A percentile compares a stretch with the other conserved stretches of the same genome.
Conservation (phyloP, 306 rosid genomes). For the Arachis stenosperma region DNA sequence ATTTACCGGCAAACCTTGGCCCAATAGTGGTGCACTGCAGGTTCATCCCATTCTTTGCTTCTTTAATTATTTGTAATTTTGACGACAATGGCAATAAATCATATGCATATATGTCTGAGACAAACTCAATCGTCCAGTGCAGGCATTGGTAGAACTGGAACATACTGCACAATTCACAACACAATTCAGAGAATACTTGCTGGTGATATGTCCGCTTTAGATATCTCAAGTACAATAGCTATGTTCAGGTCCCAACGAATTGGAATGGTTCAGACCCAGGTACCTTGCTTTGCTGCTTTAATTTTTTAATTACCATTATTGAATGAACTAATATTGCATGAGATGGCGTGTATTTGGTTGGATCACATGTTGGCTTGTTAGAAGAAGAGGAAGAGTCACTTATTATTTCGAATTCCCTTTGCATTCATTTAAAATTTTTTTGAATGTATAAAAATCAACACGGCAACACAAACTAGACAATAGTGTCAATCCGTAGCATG, state of each 20-base stretch:
- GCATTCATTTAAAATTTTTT: too few relatives aligned
- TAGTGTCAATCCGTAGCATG: too few relatives aligned
- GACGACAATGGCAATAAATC: not conserved
- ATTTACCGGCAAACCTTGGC: slow-evolving; percentile 68
- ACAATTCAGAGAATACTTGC: slow-evolving; percentile 87
- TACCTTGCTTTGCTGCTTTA: slow-evolving; percentile 42
- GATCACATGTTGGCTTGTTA: not conserved
- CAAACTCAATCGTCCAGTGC: slow-evolving; percentile 70
- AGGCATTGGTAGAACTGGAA: slow-evolving; percentile 97
- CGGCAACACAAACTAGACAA: too few relatives aligned
- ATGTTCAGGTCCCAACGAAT: slow-evolving; percentile 85
- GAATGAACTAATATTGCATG: slow-evolving; percentile 29
- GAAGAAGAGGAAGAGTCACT: too few relatives aligned
- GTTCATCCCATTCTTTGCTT: slow-evolving; percentile 51
- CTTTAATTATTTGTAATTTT: slow-evolving; percentile 4
- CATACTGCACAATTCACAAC: slow-evolving; percentile 88
- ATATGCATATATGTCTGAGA: slow-evolving; percentile 51
- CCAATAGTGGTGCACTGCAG: slow-evolving; percentile 96
- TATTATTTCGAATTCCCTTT: too few relatives aligned
- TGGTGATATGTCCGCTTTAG: slow-evolving; percentile 89
- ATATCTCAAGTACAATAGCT: slow-evolving; percentile 67
- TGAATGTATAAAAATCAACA: too few relatives aligned
- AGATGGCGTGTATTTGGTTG: slow-evolving; percentile 14
- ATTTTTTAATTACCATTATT: slow-evolving; percentile 5
- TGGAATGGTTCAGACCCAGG: slow-evolving; percentile 98